Evolutionary conservation across 1,284 basidiomycete species (phyloP).

Genomic region (Sanghuangporus baumii): DNA sequence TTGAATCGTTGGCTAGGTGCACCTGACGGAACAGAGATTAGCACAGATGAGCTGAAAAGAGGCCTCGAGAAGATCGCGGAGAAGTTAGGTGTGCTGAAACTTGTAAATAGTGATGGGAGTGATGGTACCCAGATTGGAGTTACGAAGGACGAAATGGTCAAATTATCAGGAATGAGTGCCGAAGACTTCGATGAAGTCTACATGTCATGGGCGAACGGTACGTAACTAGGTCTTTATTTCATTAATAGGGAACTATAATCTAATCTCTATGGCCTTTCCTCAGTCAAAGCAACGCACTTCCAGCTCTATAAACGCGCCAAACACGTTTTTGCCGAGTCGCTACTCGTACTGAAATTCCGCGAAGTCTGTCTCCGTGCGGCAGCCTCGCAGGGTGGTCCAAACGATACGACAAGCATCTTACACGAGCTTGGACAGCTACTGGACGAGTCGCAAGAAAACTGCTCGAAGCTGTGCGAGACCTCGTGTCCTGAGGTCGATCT

Average conservation of each 20-base stretch:
- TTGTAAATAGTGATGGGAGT: conserved; percentile 23
- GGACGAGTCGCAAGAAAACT: conserved; percentile 73
- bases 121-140: conserved; percentile 44
- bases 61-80: conserved; percentile 43
- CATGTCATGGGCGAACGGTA: conserved; percentile 73
- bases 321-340: conserved; percentile 73
- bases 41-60: conserved; percentile 39
- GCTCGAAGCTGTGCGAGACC: conserved; percentile 66
- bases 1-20: conserved; percentile 45
- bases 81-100: conserved; percentile 50
- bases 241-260: conserved; percentile 1
- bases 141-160: conserved; percentile 68
- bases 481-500: conserved; percentile 75
- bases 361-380: conserved; percentile 49
- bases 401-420: conserved; percentile 25
- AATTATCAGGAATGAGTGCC: conserved; percentile 51
- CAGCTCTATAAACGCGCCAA: conserved; percentile 74
- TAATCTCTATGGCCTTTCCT: background rate
- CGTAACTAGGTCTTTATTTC: conserved; percentile 22
- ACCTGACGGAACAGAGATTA: conserved; percentile 31
- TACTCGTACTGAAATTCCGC: conserved; percentile 74
- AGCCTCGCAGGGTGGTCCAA: conserved; percentile 15
- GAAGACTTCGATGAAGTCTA: conserved; percentile 61
- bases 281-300: conserved; percentile 75
- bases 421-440: conserved; percentile 64